These are phyloP conservation scores for Austroboletus eburneus DNA, from an alignment of 768 basidiomycete species.

Conservation along the genomic window DNA sequence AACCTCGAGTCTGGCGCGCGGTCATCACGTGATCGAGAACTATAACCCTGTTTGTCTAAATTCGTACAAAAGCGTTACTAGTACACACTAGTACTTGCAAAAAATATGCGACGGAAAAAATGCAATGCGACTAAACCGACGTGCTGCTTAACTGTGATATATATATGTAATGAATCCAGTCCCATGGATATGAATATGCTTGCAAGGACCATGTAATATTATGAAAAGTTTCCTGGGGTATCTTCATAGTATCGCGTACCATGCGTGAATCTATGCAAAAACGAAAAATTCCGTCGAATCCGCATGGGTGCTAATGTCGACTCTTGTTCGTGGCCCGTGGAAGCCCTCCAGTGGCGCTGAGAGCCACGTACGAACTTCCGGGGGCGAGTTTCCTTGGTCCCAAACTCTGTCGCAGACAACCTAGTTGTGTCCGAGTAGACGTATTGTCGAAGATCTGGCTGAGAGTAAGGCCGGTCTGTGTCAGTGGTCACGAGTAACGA, in stretches of 20 bases:
- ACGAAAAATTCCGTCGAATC: constrained; percentile 32
- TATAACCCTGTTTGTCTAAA: too few species aligned
- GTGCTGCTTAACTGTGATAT: constrained; percentile 2
- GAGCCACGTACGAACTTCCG: constrained; percentile 13
- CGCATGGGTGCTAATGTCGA: constrained; percentile 16
- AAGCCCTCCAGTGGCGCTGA: constrained; percentile 22
- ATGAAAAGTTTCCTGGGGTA: constrained; percentile 3
- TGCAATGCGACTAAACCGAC: constrained; percentile 11
- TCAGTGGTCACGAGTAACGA: constrained; percentile 12
- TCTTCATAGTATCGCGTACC: constrained; percentile 8
- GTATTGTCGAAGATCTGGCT: constrained; percentile 27
- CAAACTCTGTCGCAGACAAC: constrained; percentile 23
- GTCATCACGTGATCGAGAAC: constrained; percentile 26
- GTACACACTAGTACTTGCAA: too few species aligned
- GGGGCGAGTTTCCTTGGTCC: constrained; percentile 8
- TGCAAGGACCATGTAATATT: constrained; percentile 3
- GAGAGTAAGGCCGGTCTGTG: constrained; percentile 26
- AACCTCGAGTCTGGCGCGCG: constrained; percentile 10
- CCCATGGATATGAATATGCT: constrained; percentile 18
- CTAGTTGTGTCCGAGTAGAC: constrained; percentile 15
- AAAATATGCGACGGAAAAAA: constrained; percentile 9
- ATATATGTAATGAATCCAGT: constrained; percentile 4
- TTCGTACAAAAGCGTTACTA: too few species aligned
- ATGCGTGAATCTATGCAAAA: constrained; percentile 34
- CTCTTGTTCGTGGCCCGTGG: constrained; percentile 13